Evolutionary conservation across 202 grass and related monocot genomes (phyloP), one percentile per base, ranked within the genome.

Genomic region (Setaria viridis): DNA sequence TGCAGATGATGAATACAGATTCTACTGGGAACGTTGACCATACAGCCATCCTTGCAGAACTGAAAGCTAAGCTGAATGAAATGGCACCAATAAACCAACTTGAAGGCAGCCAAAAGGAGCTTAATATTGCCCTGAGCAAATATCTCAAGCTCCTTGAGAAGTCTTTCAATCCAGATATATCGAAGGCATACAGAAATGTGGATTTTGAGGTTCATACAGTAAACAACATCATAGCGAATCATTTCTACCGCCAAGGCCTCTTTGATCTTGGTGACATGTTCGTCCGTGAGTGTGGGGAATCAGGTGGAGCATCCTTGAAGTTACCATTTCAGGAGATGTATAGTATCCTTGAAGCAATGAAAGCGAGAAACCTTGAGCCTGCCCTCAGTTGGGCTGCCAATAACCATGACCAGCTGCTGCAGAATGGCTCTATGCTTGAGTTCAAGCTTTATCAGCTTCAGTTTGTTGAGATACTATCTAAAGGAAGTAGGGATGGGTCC

Each of bases 251-350:
- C 15, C 91, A 94, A 62, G 96, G 96, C 62, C 87, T 94, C 51
- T 95, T 98, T 15, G 91, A 98, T 85, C 87, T 98, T 33, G 95
- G 95, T 59, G 95, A 98, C 45, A 89, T 80, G 54, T 95, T 98
- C 10, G 45, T 87, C 60, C 60, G 19, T 45, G 93, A 95, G 71
- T 87, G 89, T 43, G 90, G 92, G 64, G 86, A 89, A 76, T 82
- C 86, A 76, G 79, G 89, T 41, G 88, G 67, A 16, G 56, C 87
- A 55, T 80, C 80, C 58, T 84, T 95, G 59, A 98, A 95, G 85
- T 70, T 84, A 17, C 76, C 84, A 30, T 98, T 98, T 67, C 84
- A 90, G 67, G 88, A 98, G 77, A 94, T 98, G 93, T 91, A 98
- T 83, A 77, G 69, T 62, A 92, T 95, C 57, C 89, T 98, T 62